These are phyloP conservation scores for Hordeum pubiflorum DNA, from an alignment of 202 grass and related monocot species.

Conservation along the genomic window DNA sequence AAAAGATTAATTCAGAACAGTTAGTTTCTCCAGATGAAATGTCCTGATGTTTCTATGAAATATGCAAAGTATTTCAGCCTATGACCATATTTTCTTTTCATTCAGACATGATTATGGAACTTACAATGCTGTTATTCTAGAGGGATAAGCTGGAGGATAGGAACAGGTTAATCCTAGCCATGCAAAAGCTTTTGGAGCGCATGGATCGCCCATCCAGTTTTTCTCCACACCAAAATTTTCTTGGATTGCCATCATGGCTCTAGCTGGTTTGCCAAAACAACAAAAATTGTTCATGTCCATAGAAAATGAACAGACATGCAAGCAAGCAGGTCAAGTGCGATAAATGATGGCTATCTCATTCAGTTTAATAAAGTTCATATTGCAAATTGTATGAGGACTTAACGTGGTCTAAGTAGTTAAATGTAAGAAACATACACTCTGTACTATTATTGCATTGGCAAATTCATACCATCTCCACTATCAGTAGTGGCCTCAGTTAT, in stretches of 20 bases:
- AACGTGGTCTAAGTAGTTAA: background rate
- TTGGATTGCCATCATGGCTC: constrained; percentile 44
- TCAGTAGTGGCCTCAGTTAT: constrained; percentile 27
- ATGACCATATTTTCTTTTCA: background rate
- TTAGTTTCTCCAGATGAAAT: background rate
- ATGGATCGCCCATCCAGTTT: constrained; percentile 61
- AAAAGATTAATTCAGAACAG: background rate
- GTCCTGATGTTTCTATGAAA: background rate
- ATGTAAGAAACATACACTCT: background rate
- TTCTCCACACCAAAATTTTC: constrained; percentile 29
- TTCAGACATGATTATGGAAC: constrained; percentile 15
- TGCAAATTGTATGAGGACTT: background rate
- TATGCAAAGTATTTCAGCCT: background rate
- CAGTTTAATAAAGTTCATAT: background rate
- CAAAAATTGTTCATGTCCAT: background rate
- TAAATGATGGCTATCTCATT: background rate
- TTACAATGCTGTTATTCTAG: constrained; percentile 31
- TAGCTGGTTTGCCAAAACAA: constrained; percentile 22
- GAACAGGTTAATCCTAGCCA: constrained; percentile 46
- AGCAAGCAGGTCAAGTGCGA: background rate
- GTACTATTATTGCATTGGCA: background rate
- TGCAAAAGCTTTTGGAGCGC: constrained; percentile 33
- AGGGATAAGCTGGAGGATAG: constrained; percentile 10
- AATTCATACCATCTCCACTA: constrained; percentile 38
- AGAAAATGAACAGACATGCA: background rate